Percentiles rank a stretch among this genome's conserved stretches.
phyloP scores from a whole-genome alignment of 2,329 filamentous ascomycete genomes.

The Simplicillium sp. region DNA sequence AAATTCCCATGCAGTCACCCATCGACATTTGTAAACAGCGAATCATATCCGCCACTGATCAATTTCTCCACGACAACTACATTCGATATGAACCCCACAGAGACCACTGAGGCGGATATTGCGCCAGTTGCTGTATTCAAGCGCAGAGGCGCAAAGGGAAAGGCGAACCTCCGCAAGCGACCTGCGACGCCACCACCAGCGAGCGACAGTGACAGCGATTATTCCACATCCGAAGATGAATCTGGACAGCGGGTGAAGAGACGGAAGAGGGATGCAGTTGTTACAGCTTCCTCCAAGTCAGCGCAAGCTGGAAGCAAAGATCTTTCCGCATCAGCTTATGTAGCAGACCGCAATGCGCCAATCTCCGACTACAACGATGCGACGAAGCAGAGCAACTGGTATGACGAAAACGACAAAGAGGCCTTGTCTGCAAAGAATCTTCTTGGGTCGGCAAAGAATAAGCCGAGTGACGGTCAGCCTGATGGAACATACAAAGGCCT shows the following conservation, averaged over 20 bases:
- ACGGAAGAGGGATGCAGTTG: slow-evolving; percentile 55
- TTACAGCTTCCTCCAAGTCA: slow-evolving; percentile 55
- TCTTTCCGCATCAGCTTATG: slow-evolving; percentile 42
- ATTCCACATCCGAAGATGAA: slow-evolving; percentile 68
- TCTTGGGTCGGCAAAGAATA: slow-evolving; percentile 43
- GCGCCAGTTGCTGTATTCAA: slow-evolving; percentile 66
- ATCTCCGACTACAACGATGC: slow-evolving; percentile 72
- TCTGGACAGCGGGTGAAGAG: slow-evolving; percentile 70
- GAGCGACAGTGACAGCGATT: slow-evolving; percentile 50
- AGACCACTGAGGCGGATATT: slow-evolving; percentile 6
- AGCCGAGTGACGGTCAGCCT: slow-evolving; percentile 16
- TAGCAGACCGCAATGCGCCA: slow-evolving; percentile 50
- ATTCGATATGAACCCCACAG: slow-evolving; percentile 5
- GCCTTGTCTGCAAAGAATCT: slow-evolving; percentile 40
- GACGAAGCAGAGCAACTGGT: slow-evolving; percentile 85
- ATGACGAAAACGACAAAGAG: slow-evolving; percentile 58
- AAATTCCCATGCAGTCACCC: too few species aligned
- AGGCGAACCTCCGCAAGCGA: slow-evolving; percentile 71
- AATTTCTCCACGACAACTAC: not conserved
- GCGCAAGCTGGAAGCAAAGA: slow-evolving; percentile 23
- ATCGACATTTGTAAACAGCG: too few species aligned
- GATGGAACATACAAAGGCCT: slow-evolving; percentile 72
- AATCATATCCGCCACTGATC: too few species aligned
- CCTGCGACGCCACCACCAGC: slow-evolving; percentile 67
- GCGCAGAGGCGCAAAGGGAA: slow-evolving; percentile 69